These are phyloP conservation scores for Silene noctiflora DNA, from an alignment of 179 eudicot species.

Conservation along the genomic window DNA sequence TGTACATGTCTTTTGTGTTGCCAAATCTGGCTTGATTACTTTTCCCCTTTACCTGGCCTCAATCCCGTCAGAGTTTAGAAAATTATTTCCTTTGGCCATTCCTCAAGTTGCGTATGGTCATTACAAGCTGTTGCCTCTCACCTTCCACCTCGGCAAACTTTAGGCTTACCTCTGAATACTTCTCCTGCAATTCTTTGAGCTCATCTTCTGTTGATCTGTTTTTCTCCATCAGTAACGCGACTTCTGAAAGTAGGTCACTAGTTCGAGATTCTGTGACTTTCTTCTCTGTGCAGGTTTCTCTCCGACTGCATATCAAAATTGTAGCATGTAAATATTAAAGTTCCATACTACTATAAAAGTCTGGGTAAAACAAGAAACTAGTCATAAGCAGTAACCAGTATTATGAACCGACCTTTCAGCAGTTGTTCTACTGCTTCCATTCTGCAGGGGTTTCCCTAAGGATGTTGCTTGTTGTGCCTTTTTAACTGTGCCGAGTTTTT, in stretches of 20 bases:
- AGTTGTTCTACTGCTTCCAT: constrained; percentile 33
- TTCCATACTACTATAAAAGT: not conserved
- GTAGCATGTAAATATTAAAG: not conserved
- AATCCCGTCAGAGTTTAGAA: not conserved
- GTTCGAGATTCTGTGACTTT: constrained; percentile 29
- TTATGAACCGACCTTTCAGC: constrained; percentile 40
- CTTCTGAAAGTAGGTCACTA: constrained; percentile 45
- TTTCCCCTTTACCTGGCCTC: constrained; percentile 10
- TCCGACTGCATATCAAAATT: constrained; percentile 33
- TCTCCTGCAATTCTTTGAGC: constrained; percentile 82
- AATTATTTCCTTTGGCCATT: constrained; percentile 61
- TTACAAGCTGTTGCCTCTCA: constrained; percentile 88
- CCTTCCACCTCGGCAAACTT: constrained; percentile 96
- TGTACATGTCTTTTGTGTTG: constrained; percentile 10
- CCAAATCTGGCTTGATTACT: not conserved
- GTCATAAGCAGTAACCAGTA: not conserved
- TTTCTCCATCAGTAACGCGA: constrained; percentile 54
- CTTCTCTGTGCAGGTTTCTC: constrained; percentile 35
- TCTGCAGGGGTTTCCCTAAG: constrained; percentile 30
- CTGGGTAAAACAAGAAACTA: not conserved
- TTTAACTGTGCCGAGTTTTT: constrained; percentile 23
- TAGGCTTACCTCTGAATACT: constrained; percentile 79
- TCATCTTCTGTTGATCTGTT: constrained; percentile 73
- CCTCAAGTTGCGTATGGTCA: constrained; percentile 73
- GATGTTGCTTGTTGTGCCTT: constrained; percentile 27